These are phyloP conservation scores for Salix viminalis DNA, from an alignment of 345 rosid genomes.

Conservation along the genomic window DNA sequence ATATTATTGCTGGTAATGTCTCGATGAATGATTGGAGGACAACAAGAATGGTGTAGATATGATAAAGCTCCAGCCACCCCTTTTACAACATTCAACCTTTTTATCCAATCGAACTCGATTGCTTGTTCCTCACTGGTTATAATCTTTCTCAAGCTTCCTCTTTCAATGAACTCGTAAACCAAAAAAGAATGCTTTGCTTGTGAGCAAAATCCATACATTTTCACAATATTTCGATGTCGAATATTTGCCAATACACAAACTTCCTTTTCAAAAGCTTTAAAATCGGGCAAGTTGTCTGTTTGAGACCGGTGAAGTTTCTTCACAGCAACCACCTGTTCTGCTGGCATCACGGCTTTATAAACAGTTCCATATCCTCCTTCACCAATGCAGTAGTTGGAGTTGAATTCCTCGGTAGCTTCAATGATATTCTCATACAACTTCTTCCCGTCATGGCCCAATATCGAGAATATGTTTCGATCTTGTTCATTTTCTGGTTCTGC, in stretches of 20 bases:
- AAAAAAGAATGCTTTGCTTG: background rate
- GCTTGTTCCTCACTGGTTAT: background rate
- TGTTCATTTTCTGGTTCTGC: too few relatives aligned
- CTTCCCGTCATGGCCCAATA: too few relatives aligned
- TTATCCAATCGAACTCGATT: background rate
- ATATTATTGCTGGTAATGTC: constrained; percentile 15
- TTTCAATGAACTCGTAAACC: constrained; percentile 1
- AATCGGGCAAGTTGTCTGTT: background rate
- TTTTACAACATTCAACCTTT: constrained; percentile 5
- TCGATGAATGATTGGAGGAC: background rate
- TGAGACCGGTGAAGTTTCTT: constrained; percentile 14
- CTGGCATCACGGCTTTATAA: background rate
- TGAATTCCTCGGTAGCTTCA: constrained; percentile 7
- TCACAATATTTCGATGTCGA: constrained; percentile 1
- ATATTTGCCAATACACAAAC: background rate
- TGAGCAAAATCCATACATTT: constrained; percentile 1
- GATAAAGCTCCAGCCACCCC: constrained; percentile 7
- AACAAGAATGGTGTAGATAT: constrained; percentile 2
- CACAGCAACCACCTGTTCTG: constrained; percentile 4
- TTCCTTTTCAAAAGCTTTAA: constrained; percentile 3
- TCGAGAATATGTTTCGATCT: too few relatives aligned
- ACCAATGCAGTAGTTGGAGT: constrained; percentile 7
- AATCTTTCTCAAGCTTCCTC: constrained; percentile 7
- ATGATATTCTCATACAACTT: background rate
- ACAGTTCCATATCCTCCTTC: constrained; percentile 11